Evolutionary conservation across 805 yeast genomes (phyloP), one percentile per base, ranked within the genome.

Genomic region (Yamadazyma scolyti): DNA sequence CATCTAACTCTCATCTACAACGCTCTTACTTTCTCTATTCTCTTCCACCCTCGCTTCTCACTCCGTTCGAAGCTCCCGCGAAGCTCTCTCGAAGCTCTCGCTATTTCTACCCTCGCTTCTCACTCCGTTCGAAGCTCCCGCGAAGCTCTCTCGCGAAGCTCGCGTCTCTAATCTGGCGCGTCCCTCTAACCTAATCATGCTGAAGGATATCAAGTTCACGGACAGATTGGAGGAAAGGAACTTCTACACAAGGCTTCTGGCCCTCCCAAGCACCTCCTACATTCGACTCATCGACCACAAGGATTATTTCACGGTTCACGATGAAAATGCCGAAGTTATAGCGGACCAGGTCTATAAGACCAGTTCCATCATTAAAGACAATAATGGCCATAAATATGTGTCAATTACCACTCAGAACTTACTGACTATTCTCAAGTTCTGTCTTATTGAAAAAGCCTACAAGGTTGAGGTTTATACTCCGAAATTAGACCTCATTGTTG

Each of bases 321-420:
- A 71, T 27, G 75, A 73, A 3, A 96, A 90, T 54, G 96, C 97
- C 4, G 68, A 70, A 25, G 69, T 77, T 34, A 83, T 87, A 17
- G 96, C 97, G 3, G 94, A 88, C 41, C 65, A 71, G 33, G 78
- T 93, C 20, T 90, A 86, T 61, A 83, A 82, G 43, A 87, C 97
- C 0, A 77, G 74, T 24, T 77, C 94, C 15, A 95, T 88, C 7
- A 52, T 90, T 35, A 90, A 90, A 50, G 62, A 72, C 29, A 63
- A 67, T 27, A 44, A 55, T 12, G 50, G 52, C 23, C 50, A 56
- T 33, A 68, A 74, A 19, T 83, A 83, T 42, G 82, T 85, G 20
- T 85, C 96, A 0, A 63, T 93, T 26, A 82, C 96, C 1, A 71
- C 77, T 0, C 82, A 86, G 24, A 85, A 86, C 2, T 73, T 89